Evolutionary conservation across 371 early-diverging fungal species (phyloP).

Genomic region (Phascolomyces articulosus): DNA sequence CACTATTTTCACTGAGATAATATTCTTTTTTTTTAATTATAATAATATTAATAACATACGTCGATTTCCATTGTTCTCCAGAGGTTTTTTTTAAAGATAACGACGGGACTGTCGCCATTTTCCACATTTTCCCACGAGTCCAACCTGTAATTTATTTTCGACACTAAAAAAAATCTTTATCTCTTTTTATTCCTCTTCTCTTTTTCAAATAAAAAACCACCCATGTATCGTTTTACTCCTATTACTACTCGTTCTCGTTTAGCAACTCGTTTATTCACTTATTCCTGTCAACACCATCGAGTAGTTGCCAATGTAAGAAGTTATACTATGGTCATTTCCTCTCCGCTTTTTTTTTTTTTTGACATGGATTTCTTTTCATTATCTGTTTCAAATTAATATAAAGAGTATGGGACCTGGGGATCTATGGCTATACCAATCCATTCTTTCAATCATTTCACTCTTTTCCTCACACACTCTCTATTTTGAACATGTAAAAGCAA

Average conservation of each 20-base stretch:
- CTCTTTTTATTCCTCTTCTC: neutral
- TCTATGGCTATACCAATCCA: too few relatives aligned
- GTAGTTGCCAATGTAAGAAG: neutral
- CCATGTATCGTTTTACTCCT: neutral
- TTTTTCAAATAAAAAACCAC: neutral
- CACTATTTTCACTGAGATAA: too few relatives aligned
- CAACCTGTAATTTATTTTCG: neutral
- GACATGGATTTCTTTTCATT: too few relatives aligned
- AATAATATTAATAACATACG: too few relatives aligned
- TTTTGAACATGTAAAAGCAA: too few relatives aligned
- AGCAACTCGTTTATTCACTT: neutral
- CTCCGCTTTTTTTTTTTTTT: too few relatives aligned
- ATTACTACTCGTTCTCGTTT: neutral
- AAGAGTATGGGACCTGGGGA: too few relatives aligned
- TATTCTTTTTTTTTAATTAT: too few relatives aligned
- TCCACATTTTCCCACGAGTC: slow-evolving; percentile 1
- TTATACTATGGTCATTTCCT: too few relatives aligned
- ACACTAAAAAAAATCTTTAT: neutral
- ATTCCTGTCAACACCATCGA: neutral
- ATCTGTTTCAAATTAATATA: too few relatives aligned
- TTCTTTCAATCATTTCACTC: too few relatives aligned
- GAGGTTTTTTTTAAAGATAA: neutral
- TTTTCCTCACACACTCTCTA: neutral
- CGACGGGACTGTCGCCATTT: neutral
- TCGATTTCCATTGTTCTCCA: neutral